Base-by-base conservation (phyloP, 2,329 filamentous ascomycete species). In the Ceratocystis alfenasii region DNA sequence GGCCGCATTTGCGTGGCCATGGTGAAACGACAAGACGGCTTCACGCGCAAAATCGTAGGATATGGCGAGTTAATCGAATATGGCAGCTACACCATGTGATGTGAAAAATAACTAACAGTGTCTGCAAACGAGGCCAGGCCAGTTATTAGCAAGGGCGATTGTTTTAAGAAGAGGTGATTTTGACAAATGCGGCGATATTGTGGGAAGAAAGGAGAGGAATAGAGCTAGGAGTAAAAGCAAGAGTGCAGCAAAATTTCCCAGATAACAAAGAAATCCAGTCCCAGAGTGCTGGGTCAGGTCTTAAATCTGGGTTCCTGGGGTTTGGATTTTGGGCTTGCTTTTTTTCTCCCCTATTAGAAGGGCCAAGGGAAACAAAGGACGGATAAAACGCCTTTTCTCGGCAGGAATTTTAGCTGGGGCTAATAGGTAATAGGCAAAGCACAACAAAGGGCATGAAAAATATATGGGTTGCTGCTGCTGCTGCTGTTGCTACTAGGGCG, bases 1-100 rank as follows among this genome's bases (percentile, higher is more conserved):
- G 64, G 66, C 36, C 66, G 63, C 66, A 67, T 67, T 66, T 66
- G 55, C 36, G 63, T 65, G 63, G 63, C 63, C 36, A 65, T 65
- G 41, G 15, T 33, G 61, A 50, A 30, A 17, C 25, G 1, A 20
- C 20, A 3, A 45, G 20, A 28, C 2, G 7, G 61, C 30, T 33
- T 33, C 15, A 36, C 20, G 25, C 15, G 25, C 5, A 50, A 63
- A 63, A 33, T 15, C 41, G 20, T 2, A 41, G 10, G 7, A 36
- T 36, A 36, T 36, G 8, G 8, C 8, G 25, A 22, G 2, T 53
- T 25, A 28, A 25, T 10, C 6, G 8, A 53, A 25, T 25, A 15
- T 25, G 48, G 15, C 20, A 12, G 48, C 48, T 53, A 53, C 5
- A 53, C 48, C 48, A 53, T 53, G 20, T 25, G 48, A 53, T 53